Evolutionary conservation across 805 yeast species (phyloP).

Genomic region (Wickerhamiella australiensis): DNA sequence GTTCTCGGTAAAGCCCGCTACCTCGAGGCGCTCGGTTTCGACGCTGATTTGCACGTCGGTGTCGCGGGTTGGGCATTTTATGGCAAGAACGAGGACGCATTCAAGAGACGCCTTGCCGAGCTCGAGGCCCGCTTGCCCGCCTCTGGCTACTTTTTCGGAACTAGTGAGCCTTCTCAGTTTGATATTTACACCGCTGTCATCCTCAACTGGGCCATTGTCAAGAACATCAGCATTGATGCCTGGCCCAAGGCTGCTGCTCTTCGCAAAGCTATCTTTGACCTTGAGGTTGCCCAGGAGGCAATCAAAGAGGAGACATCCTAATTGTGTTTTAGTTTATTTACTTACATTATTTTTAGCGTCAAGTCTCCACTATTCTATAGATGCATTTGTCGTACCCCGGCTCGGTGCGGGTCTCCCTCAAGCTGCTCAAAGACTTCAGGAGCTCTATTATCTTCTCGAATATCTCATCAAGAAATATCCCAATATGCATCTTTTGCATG

Average conservation of each 20-base stretch:
- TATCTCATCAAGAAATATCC: no score
- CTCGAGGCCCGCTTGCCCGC: constrained; percentile 11
- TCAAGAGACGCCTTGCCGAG: constrained; percentile 7
- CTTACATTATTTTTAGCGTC: no score
- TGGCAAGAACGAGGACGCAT: background rate
- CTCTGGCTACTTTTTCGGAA: constrained; percentile 11
- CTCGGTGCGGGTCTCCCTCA: no score
- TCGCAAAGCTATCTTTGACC: constrained; percentile 9
- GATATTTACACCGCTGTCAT: constrained; percentile 14
- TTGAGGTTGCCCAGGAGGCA: constrained; percentile 10
- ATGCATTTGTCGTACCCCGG: no score
- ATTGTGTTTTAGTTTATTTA: no score
- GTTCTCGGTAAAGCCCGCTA: constrained; percentile 8
- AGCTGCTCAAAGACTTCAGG: no score
- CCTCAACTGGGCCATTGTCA: constrained; percentile 12
- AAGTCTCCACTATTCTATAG: no score
- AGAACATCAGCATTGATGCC: constrained; percentile 3
- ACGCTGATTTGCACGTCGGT: constrained; percentile 9
- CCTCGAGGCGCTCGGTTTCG: constrained; percentile 7
- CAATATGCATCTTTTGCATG: no score
- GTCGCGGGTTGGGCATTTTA: background rate
- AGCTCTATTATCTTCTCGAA: no score
- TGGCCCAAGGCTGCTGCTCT: constrained; percentile 9
- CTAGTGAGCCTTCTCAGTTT: constrained; percentile 12
- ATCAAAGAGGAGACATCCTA: constrained; percentile 16